Conservation (phyloP, 768 basidiomycete genomes). For the Brasilioporus rufonigricans region DNA sequence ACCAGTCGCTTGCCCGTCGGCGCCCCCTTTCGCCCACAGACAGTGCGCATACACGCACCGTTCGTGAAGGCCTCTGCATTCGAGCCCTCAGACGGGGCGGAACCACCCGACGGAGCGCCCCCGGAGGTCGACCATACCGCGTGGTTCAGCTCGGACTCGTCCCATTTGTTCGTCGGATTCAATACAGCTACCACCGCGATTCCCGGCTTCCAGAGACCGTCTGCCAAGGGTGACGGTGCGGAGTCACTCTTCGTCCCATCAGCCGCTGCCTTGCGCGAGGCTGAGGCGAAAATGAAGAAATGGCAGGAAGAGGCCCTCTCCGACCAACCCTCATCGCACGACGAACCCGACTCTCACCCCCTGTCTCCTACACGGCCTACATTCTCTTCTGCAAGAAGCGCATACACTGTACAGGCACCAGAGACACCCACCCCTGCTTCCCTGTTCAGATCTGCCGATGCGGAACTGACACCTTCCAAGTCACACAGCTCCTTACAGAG, state of each 20-base stretch:
- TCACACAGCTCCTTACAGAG: constrained; percentile 10
- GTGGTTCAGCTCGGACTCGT: constrained; percentile 47
- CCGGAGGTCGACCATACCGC: constrained; percentile 42
- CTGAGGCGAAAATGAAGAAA: constrained; percentile 47
- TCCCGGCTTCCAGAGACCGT: constrained; percentile 19
- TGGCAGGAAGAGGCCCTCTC: constrained; percentile 46
- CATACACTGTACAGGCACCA: constrained; percentile 28
- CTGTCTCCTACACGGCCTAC: constrained; percentile 28
- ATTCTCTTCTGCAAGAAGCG: constrained; percentile 39
- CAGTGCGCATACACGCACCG: too few species aligned
- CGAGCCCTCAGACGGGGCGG: too few species aligned
- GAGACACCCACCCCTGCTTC: constrained; percentile 40
- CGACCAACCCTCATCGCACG: constrained; percentile 22
- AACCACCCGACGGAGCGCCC: constrained; percentile 25
- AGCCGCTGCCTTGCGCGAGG: constrained; percentile 50
- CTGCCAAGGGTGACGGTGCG: not conserved
- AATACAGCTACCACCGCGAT: constrained; percentile 32
- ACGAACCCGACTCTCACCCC: not conserved
- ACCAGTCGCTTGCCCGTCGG: too few species aligned
- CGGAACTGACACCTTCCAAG: constrained; percentile 10
- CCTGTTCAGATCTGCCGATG: constrained; percentile 26
- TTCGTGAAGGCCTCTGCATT: too few species aligned
- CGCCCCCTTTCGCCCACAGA: too few species aligned
- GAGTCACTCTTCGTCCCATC: constrained; percentile 51
- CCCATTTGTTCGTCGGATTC: constrained; percentile 35